phyloP scores from a whole-genome alignment of 495 filamentous ascomycete genomes.

The Penicillium parvum region DNA sequence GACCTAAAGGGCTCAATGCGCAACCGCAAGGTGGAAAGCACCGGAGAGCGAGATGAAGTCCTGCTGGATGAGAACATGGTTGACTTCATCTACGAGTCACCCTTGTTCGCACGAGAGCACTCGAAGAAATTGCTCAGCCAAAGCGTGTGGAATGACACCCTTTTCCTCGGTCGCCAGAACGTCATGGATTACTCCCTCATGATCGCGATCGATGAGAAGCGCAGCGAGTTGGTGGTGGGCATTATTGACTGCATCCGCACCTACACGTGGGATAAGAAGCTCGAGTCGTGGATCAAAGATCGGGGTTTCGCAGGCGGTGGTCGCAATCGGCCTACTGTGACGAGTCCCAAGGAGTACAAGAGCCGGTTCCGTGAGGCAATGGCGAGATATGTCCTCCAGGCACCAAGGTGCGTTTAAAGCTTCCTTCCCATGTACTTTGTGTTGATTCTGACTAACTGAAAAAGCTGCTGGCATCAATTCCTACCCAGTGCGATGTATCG shows the following conservation, averaged over 20 bases:
- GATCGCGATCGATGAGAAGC: slow-evolving; percentile 90
- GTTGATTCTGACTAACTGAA: slow-evolving; percentile 6
- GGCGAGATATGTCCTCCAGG: slow-evolving; percentile 80
- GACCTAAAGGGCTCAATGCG: slow-evolving; percentile 98
- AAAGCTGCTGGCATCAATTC: slow-evolving; percentile 70
- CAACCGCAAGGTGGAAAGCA: slow-evolving; percentile 91
- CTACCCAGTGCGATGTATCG: slow-evolving; percentile 47
- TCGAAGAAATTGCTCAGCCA: slow-evolving; percentile 81
- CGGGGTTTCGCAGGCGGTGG: slow-evolving; percentile 79
- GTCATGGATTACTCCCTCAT: slow-evolving; percentile 99
- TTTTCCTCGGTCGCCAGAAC: slow-evolving; percentile 86
- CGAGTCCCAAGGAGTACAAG: slow-evolving; percentile 96
- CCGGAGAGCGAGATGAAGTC: slow-evolving; percentile 92
- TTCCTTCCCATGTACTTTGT: not conserved
- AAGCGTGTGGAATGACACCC: slow-evolving; percentile 90
- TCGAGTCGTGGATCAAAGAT: slow-evolving; percentile 98
- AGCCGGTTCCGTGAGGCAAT: slow-evolving; percentile 94
- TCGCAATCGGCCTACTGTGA: slow-evolving; percentile 90
- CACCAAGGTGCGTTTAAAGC: slow-evolving; percentile 51
- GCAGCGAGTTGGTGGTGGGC: slow-evolving; percentile 88
- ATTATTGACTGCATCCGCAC: slow-evolving; percentile 99
- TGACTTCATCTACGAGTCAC: slow-evolving; percentile 96
- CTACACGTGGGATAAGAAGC: slow-evolving; percentile 99
- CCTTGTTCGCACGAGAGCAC: slow-evolving; percentile 89
- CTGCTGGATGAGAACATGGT: slow-evolving; percentile 99